Base-by-base conservation (phyloP, 2,329 filamentous ascomycete genomes). In the Exophiala viscosa region DNA sequence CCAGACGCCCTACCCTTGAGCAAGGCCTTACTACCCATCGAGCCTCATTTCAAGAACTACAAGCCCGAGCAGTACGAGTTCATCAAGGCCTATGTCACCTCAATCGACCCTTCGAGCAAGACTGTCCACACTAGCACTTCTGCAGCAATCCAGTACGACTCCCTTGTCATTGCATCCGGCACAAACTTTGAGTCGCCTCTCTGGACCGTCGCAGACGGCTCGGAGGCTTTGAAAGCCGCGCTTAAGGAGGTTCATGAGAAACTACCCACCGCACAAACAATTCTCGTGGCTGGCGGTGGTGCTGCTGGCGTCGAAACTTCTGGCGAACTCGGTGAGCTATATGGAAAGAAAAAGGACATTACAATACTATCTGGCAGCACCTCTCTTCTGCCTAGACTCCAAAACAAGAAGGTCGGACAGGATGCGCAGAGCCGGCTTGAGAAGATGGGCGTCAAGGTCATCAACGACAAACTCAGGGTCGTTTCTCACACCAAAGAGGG, bases 81-180 rank as follows among this genome's bases (percentile, higher is more conserved):
- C 61, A 68, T 82, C 50, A 70, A 76, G 18, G 81, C 70, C 13
- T 67, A 68, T 2, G 79, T 74, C 10, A 79, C 71, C 2, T 67
- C 67, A 0, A 66, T 83, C 14, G 72, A 81, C 48, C 64, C 68
- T 1, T 58, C 66, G 2, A 61, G 59, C 15, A 73, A 77, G 28
- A 74, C 65, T 1, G 70, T 83, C 5, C 69, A 79, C 59, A 67
- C 65, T 44, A 70, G 67, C 14, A 64, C 63, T 15, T 65, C 66
- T 14, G 54, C 42, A 17, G 52, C 60, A 3, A 57, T 82, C 9
- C 50, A 67, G 2, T 83, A 78, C 63, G 74, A 81, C 58, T 75
- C 77, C n/a, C 69, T 83, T 2, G 69, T 83, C 44, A 75, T 83
- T 52, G 78, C 79, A 7, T 80, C 79, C 1, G 80, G 80, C 6